phyloP scores from a whole-genome alignment of 1,284 basidiomycete species.

The Naganishia liquefaciens region DNA sequence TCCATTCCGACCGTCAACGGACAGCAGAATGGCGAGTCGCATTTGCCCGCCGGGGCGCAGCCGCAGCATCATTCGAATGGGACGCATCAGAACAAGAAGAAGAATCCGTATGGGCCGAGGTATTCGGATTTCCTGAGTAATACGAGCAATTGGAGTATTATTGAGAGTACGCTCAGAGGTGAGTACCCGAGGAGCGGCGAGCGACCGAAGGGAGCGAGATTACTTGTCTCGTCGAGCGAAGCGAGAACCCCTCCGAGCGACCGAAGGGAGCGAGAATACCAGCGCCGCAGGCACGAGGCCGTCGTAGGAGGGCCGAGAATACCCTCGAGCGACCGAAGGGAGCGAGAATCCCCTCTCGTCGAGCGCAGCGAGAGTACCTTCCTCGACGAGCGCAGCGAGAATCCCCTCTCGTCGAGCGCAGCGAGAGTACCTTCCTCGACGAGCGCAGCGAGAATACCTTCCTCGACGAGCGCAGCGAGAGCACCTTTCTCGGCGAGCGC shows the following conservation, averaged over 20 bases:
- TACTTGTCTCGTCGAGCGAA: too few species aligned
- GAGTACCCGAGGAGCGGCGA: constrained; percentile 37
- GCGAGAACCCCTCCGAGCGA: too few species aligned
- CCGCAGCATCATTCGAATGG: constrained; percentile 50
- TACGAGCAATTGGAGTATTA: constrained; percentile 91
- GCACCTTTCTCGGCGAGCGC: neutral
- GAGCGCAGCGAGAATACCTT: too few species aligned
- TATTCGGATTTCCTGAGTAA: constrained; percentile 89
- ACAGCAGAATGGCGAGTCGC: constrained; percentile 37
- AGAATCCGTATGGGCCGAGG: constrained; percentile 83
- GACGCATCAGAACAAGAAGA: constrained; percentile 51
- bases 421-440: neutral
- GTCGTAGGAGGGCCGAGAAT: too few species aligned
- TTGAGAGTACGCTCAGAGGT: constrained; percentile 95
- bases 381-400: too few species aligned
- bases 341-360: neutral
- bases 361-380: neutral
- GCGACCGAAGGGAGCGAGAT: constrained; percentile 3
- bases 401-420: neutral
- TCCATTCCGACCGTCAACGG: constrained; percentile 43
- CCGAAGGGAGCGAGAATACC: too few species aligned
- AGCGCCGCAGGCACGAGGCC: too few species aligned
- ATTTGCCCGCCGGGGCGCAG: constrained; percentile 44
- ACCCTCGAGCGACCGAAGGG: too few species aligned
- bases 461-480: neutral